Base-by-base conservation (phyloP, 176 grass and related monocot species). In the Oryza punctata region DNA sequence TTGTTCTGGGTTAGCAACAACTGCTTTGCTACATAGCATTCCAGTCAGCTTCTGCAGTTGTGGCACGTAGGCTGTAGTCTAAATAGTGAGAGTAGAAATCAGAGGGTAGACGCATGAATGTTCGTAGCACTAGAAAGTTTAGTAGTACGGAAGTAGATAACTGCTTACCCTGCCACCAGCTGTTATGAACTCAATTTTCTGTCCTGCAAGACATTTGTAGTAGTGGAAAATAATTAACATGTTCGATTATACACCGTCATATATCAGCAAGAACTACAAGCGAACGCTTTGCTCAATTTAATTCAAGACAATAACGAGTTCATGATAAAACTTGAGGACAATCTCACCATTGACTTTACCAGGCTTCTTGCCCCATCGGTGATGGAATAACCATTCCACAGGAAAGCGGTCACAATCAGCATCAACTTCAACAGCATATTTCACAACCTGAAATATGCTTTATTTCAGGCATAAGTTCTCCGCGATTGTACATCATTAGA, bases 141-240 rank as follows among this genome's bases (percentile, higher is more conserved):
- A 79, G 3, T 32, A 79, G 32, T 59, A 63, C 15, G 81, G 27
- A 45, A 85, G 18, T 6, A 1, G 16, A 65, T 32, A n/a, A 69
- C 59, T 64, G 59, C 89, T 95, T 81, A 98, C 96, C 85, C 96
- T 92, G 72, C 93, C 96, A 81, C 96, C 96, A 78, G 87, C 93
- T 63, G 87, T 95, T 57, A 98, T 94, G 69, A 95, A 98, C 77
- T 98, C 93, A 76, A 98, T 98, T 82, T 95, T 92, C 85, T 92
- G 90, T 67, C 93, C 96, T 98, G 93, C 66, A 88, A 78, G 4
- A 33, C 57, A 61, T 61, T 61, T 61, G 11, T 23, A 61, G n/a
- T 11, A 61, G n/a, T 61, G n/a, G 21, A 24, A 24, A n/a, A n/a
- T 57, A 57, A 21, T 65, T 35, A 15, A 12, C 32, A 78, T 5